Percentiles rank a stretch among this genome's conserved stretches.
phyloP scores from a whole-genome alignment of 1,139 yeast genomes.

The Yamadazyma oceani region DNA sequence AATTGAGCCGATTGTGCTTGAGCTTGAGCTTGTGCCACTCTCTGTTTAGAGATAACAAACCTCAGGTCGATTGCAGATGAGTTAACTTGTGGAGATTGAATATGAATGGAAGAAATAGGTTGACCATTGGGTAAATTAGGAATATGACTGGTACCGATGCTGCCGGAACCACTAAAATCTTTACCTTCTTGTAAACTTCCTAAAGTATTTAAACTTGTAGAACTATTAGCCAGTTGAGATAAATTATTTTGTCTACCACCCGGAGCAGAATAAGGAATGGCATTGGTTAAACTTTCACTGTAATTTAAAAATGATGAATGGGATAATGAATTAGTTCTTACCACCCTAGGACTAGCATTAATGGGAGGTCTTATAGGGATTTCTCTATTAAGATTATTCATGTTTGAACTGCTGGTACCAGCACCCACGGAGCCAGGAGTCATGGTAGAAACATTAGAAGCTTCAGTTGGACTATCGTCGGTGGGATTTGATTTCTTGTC shows the following conservation, averaged over 20 bases:
- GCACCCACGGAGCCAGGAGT: no score
- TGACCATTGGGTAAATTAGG: conserved; percentile 55
- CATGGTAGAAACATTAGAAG: not conserved
- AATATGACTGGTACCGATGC: conserved; percentile 22
- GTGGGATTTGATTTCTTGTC: not conserved
- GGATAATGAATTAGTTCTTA: conserved; percentile 44
- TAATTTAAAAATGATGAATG: conserved; percentile 41
- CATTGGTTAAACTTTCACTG: conserved; percentile 53
- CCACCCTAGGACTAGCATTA: conserved; percentile 40
- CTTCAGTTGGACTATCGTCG: not conserved
- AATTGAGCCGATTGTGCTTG: conserved; percentile 29
- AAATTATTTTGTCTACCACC: conserved; percentile 42
- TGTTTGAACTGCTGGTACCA: conserved; percentile 1
- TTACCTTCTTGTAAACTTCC: conserved; percentile 16
- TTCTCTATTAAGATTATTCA: conserved; percentile 8
- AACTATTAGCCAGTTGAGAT: conserved; percentile 19
- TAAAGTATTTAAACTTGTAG: conserved; percentile 15
- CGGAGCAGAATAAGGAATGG: conserved; percentile 75
- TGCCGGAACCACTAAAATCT: conserved; percentile 1
- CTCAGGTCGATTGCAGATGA: conserved; percentile 63
- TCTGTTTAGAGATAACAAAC: conserved; percentile 70
- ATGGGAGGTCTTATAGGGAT: conserved; percentile 29
- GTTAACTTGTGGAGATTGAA: conserved; percentile 66
- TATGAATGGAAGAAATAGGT: conserved; percentile 59
- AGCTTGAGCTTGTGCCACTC: conserved; percentile 60